Base-by-base conservation (phyloP, 805 yeast genomes). In the Yamadazyma laniorum region DNA sequence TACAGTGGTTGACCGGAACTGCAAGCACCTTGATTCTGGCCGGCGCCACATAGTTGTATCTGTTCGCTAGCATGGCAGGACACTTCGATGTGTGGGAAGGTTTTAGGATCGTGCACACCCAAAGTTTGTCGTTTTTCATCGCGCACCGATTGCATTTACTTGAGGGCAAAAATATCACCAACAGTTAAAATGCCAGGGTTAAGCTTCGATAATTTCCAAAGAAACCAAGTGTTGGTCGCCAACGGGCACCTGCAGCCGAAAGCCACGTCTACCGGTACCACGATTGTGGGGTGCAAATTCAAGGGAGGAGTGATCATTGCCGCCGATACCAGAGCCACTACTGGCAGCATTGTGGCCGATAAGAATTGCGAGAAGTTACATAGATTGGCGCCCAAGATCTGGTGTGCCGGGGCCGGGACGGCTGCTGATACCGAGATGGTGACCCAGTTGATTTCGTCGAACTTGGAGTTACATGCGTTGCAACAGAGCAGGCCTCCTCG, bases 371-470 rank as follows among this genome's bases (percentile, higher is more conserved):
- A 89, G 58, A 91, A 91, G 65, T 73, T 93, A 48, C 97, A 91
- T 66, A 70, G 95, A 51, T 74, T 90, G 48, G 77, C 96, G 5
- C 96, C 97, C 7, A 77, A 75, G 56, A 89, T 90, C 59, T 91
- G 97, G 97, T 91, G 99, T 80, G 99, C 99, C 36, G 99, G 99
- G 55, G 99, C 99, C 3, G 99, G 99, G 63, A 93, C 99, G n/a
- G 99, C 99, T 21, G 98, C 99, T 6, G 99, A 93, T 61, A 93
- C 97, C 9, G 98, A 93, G 62, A 88, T 89, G 80, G 98, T 93
- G 27, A 93, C 99, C 4, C 96, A 89, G 62, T 73, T 93, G 56
- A 89, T 89, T 50, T 79, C 88, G 25, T 86, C 96, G 26, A 90
- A 91, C 60, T 70, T 93, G 48, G 99, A 93, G 65, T 71, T 93